Percentiles rank a stretch among this genome's conserved stretches.
phyloP scores from a whole-genome alignment of 495 filamentous ascomycete species.

The Talaromyces wortmannii region DNA sequence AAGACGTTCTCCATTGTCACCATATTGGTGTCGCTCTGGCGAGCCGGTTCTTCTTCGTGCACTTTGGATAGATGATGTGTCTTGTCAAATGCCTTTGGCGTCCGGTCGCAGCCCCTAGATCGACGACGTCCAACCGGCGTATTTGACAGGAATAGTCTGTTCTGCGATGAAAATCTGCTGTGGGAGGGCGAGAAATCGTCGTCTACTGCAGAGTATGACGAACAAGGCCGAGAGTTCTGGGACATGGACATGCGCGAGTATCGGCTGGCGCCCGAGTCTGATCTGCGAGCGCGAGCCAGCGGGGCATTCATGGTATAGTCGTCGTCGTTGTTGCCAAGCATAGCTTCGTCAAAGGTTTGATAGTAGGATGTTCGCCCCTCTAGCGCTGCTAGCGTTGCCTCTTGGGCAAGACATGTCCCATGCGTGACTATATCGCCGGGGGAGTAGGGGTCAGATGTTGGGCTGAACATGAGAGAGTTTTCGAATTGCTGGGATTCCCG shows the following conservation, averaged over 20 bases:
- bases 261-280: neutral
- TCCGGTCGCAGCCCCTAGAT: no score
- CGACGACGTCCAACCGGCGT: no score
- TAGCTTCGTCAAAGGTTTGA: constrained; percentile 8
- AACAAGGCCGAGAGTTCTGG: no score
- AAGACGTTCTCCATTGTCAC: neutral
- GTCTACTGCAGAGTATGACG: neutral
- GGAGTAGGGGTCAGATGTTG: neutral
- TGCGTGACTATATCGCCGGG: neutral
- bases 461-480: neutral
- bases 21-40: neutral
- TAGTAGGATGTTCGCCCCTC: constrained; percentile 12
- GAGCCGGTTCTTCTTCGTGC: neutral
- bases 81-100: no score
- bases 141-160: no score
- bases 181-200: neutral
- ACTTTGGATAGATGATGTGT: neutral
- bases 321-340: constrained; percentile 3
- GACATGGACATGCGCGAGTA: neutral
- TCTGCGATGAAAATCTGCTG: no score
- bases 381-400: constrained; percentile 17
- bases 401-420: constrained; percentile 6
- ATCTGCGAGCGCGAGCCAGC: neutral
- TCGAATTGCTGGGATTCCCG: neutral
- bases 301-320: neutral